Evolutionary conservation across 2,329 filamentous ascomycete species (phyloP).

Genomic region (Simplicillium aogashimaense): DNA sequence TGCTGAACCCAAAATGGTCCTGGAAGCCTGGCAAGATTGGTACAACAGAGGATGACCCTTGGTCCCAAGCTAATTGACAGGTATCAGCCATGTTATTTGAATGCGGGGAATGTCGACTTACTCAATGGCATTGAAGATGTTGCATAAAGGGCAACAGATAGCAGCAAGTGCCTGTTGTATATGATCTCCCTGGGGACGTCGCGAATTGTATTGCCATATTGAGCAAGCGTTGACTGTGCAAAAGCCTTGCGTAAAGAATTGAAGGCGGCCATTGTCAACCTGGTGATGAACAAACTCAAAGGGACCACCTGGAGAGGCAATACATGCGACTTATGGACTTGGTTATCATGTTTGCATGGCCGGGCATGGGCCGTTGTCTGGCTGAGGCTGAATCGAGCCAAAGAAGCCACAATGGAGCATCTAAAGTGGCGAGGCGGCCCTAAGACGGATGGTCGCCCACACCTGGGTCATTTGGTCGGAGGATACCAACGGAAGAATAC

Average conservation of each 20-base stretch:
- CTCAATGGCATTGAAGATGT: slow-evolving; percentile 1
- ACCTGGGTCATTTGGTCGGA: background rate
- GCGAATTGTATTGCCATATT: slow-evolving; percentile 1
- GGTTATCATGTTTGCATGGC: no score
- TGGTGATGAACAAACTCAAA: background rate
- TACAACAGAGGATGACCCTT: slow-evolving; percentile 14
- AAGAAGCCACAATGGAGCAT: background rate
- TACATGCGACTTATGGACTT: no score
- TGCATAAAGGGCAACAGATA: slow-evolving; percentile 1
- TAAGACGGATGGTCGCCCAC: background rate
- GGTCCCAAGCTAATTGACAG: slow-evolving; percentile 10
- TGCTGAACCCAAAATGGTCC: slow-evolving; percentile 18
- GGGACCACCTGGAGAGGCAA: background rate
- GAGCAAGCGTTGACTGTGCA: background rate
- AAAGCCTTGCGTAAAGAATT: background rate
- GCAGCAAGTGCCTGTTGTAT: slow-evolving; percentile 1
- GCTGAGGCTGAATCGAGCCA: no score
- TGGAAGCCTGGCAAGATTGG: slow-evolving; percentile 24
- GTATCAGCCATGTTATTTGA: background rate
- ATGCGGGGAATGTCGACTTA: background rate
- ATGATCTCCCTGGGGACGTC: background rate
- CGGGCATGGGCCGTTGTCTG: no score
- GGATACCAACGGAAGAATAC: background rate
- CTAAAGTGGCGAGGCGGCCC: background rate
- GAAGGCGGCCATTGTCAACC: background rate